Percentiles rank a stretch among this genome's conserved stretches.
Conservation (phyloP, 495 filamentous ascomycete genomes). For the Neurospora tetraspora region DNA sequence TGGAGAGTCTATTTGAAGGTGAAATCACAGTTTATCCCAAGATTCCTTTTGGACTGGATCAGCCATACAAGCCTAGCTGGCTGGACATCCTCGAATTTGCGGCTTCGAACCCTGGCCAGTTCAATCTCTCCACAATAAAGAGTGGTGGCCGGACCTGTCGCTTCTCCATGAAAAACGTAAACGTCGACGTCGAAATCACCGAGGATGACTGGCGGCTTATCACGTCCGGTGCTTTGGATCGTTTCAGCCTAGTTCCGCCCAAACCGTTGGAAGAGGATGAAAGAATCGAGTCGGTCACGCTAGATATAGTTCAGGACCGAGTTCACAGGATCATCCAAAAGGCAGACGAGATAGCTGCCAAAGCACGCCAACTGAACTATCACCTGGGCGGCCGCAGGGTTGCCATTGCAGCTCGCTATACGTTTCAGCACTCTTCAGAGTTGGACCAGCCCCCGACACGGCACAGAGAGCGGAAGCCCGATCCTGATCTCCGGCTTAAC, state of each 20-base stretch:
- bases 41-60: constrained; percentile 42
- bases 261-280: constrained; percentile 74
- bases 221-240: constrained; percentile 68
- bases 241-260: constrained; percentile 66
- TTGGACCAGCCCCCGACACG: neutral
- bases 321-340: constrained; percentile 63
- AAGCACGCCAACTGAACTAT: constrained; percentile 74
- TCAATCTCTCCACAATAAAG: constrained; percentile 57
- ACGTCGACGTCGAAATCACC: constrained; percentile 71
- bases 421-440: neutral
- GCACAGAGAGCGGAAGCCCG: constrained; percentile 9
- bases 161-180: constrained; percentile 70
- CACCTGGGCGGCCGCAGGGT: constrained; percentile 64
- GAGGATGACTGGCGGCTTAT: constrained; percentile 82
- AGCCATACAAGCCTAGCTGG: constrained; percentile 50
- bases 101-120: constrained; percentile 67
- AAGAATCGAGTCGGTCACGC: constrained; percentile 68
- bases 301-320: constrained; percentile 74
- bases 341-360: constrained; percentile 68
- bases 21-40: constrained; percentile 53
- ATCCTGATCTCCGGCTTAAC: constrained; percentile 30
- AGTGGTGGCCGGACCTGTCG: constrained; percentile 59
- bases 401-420: constrained; percentile 41
- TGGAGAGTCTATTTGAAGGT: constrained; percentile 78
- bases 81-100: constrained; percentile 80